These are phyloP conservation scores for Stachybotrys elegans DNA, from an alignment of 2,329 filamentous ascomycete species.

Conservation along the genomic window DNA sequence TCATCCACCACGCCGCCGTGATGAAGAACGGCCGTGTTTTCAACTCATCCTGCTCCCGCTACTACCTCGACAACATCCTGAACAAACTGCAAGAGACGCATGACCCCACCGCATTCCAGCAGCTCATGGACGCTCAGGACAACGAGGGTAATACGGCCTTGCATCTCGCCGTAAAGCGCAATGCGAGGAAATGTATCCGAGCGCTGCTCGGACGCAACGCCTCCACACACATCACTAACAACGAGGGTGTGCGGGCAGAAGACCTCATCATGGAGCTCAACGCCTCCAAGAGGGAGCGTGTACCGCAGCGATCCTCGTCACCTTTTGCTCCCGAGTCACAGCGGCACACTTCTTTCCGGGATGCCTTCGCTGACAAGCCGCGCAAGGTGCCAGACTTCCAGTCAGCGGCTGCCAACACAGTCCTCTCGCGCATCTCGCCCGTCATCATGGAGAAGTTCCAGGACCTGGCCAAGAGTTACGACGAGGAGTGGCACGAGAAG, in stretches of 20 bases:
- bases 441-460: constrained; percentile 68
- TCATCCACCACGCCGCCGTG: constrained; percentile 90
- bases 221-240: constrained; percentile 75
- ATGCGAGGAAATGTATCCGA: constrained; percentile 85
- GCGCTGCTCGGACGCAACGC: constrained; percentile 74
- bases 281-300: constrained; percentile 59
- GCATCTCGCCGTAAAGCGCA: constrained; percentile 70
- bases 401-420: constrained; percentile 62
- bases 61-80: constrained; percentile 88
- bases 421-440: constrained; percentile 64
- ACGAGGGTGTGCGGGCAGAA: constrained; percentile 76
- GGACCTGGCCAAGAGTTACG: constrained; percentile 65
- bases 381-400: constrained; percentile 42
- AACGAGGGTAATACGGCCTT: constrained; percentile 83
- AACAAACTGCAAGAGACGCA: constrained; percentile 79
- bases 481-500: constrained; percentile 71
- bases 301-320: constrained; percentile 70
- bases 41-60: constrained; percentile 83
- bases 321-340: constrained; percentile 60
- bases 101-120: constrained; percentile 70
- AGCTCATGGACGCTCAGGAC: constrained; percentile 77
- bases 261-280: constrained; percentile 76
- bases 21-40: constrained; percentile 77
- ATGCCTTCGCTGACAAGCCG: constrained; percentile 39
- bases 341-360: constrained; percentile 48